Conservation (phyloP, 805 yeast genomes). For the Lachancea meyersii region DNA sequence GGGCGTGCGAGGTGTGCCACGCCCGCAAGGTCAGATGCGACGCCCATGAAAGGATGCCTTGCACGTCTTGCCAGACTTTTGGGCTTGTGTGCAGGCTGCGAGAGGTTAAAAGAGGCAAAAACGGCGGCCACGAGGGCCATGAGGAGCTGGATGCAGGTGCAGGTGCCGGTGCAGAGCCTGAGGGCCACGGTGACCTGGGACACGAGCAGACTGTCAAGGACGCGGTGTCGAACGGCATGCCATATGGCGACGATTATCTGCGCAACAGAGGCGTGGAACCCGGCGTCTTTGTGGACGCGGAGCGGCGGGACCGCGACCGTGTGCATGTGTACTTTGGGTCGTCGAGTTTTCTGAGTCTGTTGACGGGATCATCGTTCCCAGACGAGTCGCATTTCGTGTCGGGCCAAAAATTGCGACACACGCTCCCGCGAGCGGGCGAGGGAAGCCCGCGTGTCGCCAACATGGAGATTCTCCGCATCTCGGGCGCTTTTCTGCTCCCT, state of each 20-base stretch:
- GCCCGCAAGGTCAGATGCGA: conserved; percentile 9
- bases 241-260: conserved; percentile 10
- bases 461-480: conserved; percentile 8
- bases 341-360: conserved; percentile 7
- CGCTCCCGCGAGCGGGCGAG: conserved; percentile 6
- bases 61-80: conserved; percentile 10
- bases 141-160: not conserved
- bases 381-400: conserved; percentile 8
- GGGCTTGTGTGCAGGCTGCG: conserved; percentile 9
- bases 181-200: not conserved
- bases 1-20: conserved; percentile 10
- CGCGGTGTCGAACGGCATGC: conserved; percentile 8
- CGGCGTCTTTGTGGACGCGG: conserved; percentile 7
- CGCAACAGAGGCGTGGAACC: conserved; percentile 9
- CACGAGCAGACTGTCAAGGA: conserved; percentile 5
- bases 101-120: conserved; percentile 2
- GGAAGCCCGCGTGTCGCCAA: conserved; percentile 9
- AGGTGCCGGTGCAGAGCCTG: not conserved
- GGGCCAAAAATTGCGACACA: conserved; percentile 5
- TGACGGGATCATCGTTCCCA: conserved; percentile 7
- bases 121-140: not conserved
- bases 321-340: conserved; percentile 9
- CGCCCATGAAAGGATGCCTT: conserved; percentile 6
- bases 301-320: conserved; percentile 7
- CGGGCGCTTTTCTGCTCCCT: conserved; percentile 8